A percentile compares a stretch with the other conserved stretches of the same genome.
Conservation (phyloP, 2,329 filamentous ascomycete genomes). For the Alternaria sp. region DNA sequence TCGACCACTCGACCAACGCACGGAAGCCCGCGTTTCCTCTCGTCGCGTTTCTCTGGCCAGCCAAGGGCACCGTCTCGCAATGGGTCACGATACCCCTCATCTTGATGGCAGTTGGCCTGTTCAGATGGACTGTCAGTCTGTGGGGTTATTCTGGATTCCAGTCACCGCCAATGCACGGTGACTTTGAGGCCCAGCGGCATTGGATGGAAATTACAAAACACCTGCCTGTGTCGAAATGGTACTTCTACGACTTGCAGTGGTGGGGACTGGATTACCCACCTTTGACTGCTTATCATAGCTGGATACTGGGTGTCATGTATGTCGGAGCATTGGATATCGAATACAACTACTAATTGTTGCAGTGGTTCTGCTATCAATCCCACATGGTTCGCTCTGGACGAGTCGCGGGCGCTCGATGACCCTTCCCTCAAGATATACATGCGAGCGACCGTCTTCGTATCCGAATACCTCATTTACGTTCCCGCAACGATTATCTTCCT, state of each 20-base stretch:
- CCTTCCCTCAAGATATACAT: slow-evolving; percentile 89
- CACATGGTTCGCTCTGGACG: slow-evolving; percentile 84
- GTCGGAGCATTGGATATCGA: slow-evolving; percentile 26
- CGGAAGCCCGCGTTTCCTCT: slow-evolving; percentile 81
- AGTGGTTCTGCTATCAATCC: slow-evolving; percentile 78
- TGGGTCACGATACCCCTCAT: slow-evolving; percentile 90
- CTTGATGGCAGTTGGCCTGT: slow-evolving; percentile 87
- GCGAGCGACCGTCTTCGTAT: slow-evolving; percentile 88
- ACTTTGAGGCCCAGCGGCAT: slow-evolving; percentile 97
- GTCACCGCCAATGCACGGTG: slow-evolving; percentile 88
- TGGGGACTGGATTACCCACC: slow-evolving; percentile 99
- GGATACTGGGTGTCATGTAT: slow-evolving; percentile 84
- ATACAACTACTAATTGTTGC: slow-evolving; percentile 7
- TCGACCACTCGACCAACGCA: slow-evolving; percentile 54
- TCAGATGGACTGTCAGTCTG: slow-evolving; percentile 88
- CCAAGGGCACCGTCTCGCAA: slow-evolving; percentile 81
- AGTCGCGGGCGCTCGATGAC: slow-evolving; percentile 82
- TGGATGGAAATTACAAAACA: slow-evolving; percentile 98
- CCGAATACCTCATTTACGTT: slow-evolving; percentile 88
- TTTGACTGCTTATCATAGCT: slow-evolving; percentile 97
- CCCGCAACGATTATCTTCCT: slow-evolving; percentile 87
- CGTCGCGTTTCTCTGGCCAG: slow-evolving; percentile 92
- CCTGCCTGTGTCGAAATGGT: slow-evolving; percentile 92
- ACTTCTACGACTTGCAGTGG: slow-evolving; percentile 95
- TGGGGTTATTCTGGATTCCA: slow-evolving; percentile 94